phyloP scores from a whole-genome alignment of 2,329 filamentous ascomycete genomes.

The Xylaria sp. region DNA sequence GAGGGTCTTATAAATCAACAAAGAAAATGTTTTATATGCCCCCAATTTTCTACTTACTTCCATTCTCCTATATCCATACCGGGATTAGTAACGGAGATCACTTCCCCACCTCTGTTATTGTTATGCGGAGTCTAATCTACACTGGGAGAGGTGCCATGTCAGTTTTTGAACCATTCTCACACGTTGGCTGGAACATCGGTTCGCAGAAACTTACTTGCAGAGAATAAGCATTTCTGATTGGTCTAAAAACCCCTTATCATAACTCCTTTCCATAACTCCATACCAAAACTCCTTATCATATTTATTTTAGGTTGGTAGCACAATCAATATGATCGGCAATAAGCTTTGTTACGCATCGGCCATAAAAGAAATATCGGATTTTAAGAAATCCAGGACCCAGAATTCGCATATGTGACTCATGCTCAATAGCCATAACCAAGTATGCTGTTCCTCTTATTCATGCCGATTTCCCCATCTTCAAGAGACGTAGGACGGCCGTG shows the following conservation, averaged over 20 bases:
- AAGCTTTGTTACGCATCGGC: neutral
- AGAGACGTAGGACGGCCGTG: neutral
- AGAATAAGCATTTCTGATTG: neutral
- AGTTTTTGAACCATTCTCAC: neutral
- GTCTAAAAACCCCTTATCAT: neutral
- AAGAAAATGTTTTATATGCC: neutral
- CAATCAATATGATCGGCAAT: neutral
- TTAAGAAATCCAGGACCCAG: neutral
- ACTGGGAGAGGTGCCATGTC: constrained; percentile 2
- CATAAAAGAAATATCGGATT: neutral
- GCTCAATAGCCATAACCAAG: neutral
- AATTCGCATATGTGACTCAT: neutral
- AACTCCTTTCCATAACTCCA: no score
- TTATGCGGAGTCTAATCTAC: neutral
- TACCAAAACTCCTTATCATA: no score
- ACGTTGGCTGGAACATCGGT: neutral
- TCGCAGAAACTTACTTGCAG: neutral
- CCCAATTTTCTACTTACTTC: neutral
- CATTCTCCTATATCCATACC: neutral
- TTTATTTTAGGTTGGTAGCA: neutral
- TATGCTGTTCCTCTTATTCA: neutral
- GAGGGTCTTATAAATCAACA: constrained; percentile 17
- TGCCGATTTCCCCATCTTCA: no score
- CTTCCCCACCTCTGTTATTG: constrained; percentile 6
- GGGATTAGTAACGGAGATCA: neutral